Evolutionary conservation across 169 alveolate genomes (phyloP), one percentile per base, ranked within the genome.

Genomic region (Eimeria acervulina): DNA sequence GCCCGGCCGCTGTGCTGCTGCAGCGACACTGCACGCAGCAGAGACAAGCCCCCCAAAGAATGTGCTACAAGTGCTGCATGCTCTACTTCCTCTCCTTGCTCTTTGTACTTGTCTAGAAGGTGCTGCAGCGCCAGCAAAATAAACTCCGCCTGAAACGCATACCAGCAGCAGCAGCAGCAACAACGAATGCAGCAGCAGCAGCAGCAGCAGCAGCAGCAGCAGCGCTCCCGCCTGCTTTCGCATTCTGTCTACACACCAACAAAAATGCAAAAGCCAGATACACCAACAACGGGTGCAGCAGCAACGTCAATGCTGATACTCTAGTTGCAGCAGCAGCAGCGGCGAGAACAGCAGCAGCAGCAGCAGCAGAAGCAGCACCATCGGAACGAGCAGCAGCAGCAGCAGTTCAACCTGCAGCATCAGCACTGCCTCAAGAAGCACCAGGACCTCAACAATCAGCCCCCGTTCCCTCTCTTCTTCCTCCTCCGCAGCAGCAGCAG

Each of bases 11-110:
- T 28, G 15, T 44, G 66, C 66, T 42, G 89, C 89, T 80, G 89
- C 33, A 80, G 31, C 38, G 89, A 42, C n/a, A 80, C 66, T 40
- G 84, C 84, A 38, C 84, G 40, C n/a, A 63, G 74, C 17, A 63
- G 38, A n/a, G 68, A 80, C 36, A 80, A 66, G 38, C 89, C 89
- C 89, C 66, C 89, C 63, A 80, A 23, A 33, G 89, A 40, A 31
- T 38, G 89, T n/a, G 89, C 89, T 66, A 80, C 33, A 40, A 80
- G 12, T 4, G 66, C 89, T 33, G 40, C 13, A 36, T 80, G 89
- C 66, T n/a, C 12, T 12, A 80, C 66, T 12, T 21, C 40, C 89
- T 80, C 31, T 26, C 89, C 89, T 2, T 19, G 40, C 1, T 26
- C 66, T 10, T 21, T 21, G 33, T 42, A 80, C 61, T 10, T 10